These are phyloP conservation scores for Mrakia gelida DNA, from an alignment of 768 basidiomycete genomes.

Conservation along the genomic window DNA sequence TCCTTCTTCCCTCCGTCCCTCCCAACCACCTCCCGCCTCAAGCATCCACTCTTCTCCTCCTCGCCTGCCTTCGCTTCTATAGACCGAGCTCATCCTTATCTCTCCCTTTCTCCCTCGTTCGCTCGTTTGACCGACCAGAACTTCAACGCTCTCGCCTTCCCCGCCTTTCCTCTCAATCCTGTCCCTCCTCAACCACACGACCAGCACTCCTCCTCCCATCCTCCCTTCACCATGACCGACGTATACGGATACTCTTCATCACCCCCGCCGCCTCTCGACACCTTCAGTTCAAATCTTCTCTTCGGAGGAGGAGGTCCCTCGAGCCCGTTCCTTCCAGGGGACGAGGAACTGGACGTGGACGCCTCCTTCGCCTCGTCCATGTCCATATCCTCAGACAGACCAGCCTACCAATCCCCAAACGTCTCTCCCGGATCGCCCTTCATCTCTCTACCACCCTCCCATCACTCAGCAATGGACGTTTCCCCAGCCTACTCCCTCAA, in stretches of 20 bases:
- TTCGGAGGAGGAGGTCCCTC: slow-evolving; percentile 3
- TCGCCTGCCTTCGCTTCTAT: background rate
- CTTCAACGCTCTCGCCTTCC: slow-evolving; percentile 1
- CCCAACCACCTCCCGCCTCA: background rate
- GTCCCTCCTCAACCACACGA: background rate
- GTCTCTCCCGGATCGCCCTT: slow-evolving; percentile 1
- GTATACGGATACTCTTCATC: slow-evolving; percentile 23
- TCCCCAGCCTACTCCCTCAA: background rate
- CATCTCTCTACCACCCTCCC: background rate
- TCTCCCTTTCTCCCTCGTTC: background rate
- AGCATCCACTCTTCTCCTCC: background rate
- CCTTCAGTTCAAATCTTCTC: background rate
- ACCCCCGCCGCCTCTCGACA: background rate
- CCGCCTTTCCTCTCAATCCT: slow-evolving; percentile 7
- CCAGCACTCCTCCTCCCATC: background rate
- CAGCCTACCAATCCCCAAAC: slow-evolving; percentile 5
- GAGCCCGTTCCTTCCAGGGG: slow-evolving; percentile 18
- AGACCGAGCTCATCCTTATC: background rate
- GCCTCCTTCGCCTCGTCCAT: slow-evolving; percentile 30
- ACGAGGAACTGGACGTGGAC: slow-evolving; percentile 28
- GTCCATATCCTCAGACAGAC: slow-evolving; percentile 4
- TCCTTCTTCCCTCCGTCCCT: background rate
- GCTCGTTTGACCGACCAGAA: background rate
- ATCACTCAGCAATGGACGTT: slow-evolving; percentile 2
- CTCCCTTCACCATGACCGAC: slow-evolving; percentile 11